Evolutionary conservation across 2,329 filamentous ascomycete species (phyloP).

Genomic region (Aureobasidium sp.): DNA sequence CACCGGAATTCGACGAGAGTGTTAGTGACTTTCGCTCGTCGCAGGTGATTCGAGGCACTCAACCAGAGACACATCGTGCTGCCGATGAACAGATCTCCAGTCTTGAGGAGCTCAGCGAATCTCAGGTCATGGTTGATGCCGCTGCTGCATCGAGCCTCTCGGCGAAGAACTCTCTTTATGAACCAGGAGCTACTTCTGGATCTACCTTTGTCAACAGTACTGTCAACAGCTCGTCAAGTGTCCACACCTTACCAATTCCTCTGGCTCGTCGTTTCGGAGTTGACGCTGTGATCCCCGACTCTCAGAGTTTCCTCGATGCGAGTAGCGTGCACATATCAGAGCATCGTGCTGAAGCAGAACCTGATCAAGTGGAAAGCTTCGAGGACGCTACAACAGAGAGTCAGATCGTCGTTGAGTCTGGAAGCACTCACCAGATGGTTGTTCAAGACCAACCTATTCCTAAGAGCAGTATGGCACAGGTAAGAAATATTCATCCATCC

Average conservation of each 20-base stretch:
- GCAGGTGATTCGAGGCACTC: constrained; percentile 16
- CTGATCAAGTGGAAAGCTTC: neutral
- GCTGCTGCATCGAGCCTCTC: constrained; percentile 17
- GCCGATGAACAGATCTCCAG: neutral
- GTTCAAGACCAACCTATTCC: neutral
- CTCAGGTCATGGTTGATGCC: constrained; percentile 9
- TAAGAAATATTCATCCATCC: neutral
- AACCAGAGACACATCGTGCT: neutral
- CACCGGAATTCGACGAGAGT: neutral
- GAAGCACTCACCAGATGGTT: neutral
- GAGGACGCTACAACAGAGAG: constrained; percentile 6
- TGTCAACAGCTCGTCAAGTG: constrained; percentile 7
- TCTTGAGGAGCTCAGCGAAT: neutral
- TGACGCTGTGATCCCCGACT: constrained; percentile 21
- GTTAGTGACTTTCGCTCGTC: constrained; percentile 16
- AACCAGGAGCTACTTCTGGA: constrained; percentile 13
- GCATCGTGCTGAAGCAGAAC: neutral
- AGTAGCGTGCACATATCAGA: constrained; percentile 6
- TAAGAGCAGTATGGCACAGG: constrained; percentile 10
- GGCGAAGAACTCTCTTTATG: constrained; percentile 17
- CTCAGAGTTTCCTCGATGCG: constrained; percentile 18
- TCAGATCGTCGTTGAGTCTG: neutral
- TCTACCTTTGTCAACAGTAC: neutral
- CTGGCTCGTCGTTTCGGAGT: constrained; percentile 9
- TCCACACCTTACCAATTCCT: neutral